Percentiles rank a stretch among this genome's conserved stretches.
phyloP scores from a whole-genome alignment of 306 rosid genomes.

The Medicago truncatula region MtrunA17r5.0-ANR NC_053045.1:58337001-58337500 shows the following conservation, averaged over 20 bases:
- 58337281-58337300: conserved; percentile 58
- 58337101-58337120: conserved; percentile 79
- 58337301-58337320: conserved; percentile 43
- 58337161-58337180: conserved; percentile 62
- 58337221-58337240: conserved; percentile 63
- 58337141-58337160: conserved; percentile 54
- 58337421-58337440: conserved; percentile 85
- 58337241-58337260: conserved; percentile 62
- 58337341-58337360: conserved; percentile 30
- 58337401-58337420: conserved; percentile 53
- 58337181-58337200: conserved; percentile 76
- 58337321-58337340: conserved; percentile 41
- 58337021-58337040: conserved; percentile 99
- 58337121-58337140: conserved; percentile 67
- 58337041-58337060: conserved; percentile 89
- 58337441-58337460: conserved; percentile 58
- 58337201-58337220: conserved; percentile 90
- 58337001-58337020: conserved; percentile 66
- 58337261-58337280: conserved; percentile 73
- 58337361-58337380: conserved; percentile 16
- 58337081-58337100: conserved; percentile 96
- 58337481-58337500: not conserved
- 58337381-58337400: conserved; percentile 56
- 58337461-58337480: not conserved
- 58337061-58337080: conserved; percentile 58